These are phyloP conservation scores for Elongisporangium anandrum DNA, from an alignment of 352 stramenopile species.

Conservation along the genomic window DNA sequence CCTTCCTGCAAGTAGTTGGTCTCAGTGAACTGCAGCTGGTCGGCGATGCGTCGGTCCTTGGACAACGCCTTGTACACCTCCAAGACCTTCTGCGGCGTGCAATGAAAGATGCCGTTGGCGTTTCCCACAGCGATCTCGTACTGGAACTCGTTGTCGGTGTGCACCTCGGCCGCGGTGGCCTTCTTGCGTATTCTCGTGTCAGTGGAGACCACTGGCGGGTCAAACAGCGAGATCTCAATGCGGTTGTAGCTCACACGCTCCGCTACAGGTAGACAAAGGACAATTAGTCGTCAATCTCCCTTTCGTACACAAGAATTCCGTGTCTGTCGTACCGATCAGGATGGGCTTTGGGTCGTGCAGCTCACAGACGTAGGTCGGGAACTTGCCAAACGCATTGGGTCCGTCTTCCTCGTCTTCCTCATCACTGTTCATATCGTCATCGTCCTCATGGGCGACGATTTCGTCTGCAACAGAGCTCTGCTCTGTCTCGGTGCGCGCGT, in stretches of 20 bases:
- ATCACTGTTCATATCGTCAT: conserved; percentile 19
- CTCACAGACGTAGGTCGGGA: conserved; percentile 72
- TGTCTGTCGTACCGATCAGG: conserved; percentile 39
- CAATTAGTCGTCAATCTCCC: conserved; percentile 4
- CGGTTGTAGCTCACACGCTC: conserved; percentile 61
- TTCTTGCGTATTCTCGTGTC: conserved; percentile 12
- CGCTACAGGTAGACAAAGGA: conserved; percentile 21
- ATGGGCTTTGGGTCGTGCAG: conserved; percentile 73
- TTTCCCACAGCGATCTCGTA: conserved; percentile 68
- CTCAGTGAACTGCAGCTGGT: conserved; percentile 64
- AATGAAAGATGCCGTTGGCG: conserved; percentile 54
- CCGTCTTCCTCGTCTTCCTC: conserved; percentile 23
- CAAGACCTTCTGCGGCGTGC: conserved; percentile 49
- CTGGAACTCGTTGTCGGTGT: conserved; percentile 38
- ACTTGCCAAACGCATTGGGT: conserved; percentile 19
- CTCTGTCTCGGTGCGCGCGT: conserved; percentile 34
- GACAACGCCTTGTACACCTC: conserved; percentile 55
- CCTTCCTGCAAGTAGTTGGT: conserved; percentile 60
- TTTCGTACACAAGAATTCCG: not conserved
- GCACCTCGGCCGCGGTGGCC: conserved; percentile 5
- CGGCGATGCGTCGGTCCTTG: conserved; percentile 36
- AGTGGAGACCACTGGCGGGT: conserved; percentile 18
- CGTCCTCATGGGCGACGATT: conserved; percentile 18
- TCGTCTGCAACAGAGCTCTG: conserved; percentile 27
- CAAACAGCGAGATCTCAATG: conserved; percentile 45